A percentile compares a stretch with the other conserved stretches of the same genome.
Conservation (phyloP, 257 asterid genomes). For the Przewalskia tangutica region DNA sequence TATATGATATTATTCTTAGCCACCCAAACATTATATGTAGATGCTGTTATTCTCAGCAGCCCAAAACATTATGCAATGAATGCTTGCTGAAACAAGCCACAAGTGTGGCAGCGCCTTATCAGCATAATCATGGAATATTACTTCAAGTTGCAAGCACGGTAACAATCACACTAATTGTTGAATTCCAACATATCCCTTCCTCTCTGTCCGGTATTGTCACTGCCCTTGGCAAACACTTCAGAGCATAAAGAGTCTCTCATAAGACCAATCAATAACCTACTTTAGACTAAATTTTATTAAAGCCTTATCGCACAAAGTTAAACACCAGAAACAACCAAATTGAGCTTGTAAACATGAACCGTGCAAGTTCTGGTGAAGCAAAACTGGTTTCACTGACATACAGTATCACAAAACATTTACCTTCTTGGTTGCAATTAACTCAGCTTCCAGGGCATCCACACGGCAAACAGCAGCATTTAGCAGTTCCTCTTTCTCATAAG, state of each 20-base stretch:
- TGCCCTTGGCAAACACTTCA: not conserved
- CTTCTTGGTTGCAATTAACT: conserved; percentile 78
- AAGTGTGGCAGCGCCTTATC: not conserved
- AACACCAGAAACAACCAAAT: not conserved
- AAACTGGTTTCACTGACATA: not conserved
- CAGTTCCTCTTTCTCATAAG: conserved; percentile 70
- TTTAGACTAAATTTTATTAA: not conserved
- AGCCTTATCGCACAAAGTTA: not conserved
- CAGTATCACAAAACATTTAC: conserved; percentile 15
- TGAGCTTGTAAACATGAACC: not conserved
- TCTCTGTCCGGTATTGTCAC: not conserved
- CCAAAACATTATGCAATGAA: not conserved
- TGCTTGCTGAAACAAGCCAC: not conserved
- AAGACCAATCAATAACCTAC: not conserved
- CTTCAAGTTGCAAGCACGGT: not conserved
- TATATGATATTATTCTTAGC: not conserved
- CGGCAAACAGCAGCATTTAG: conserved; percentile 79
- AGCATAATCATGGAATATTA: not conserved
- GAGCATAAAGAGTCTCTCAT: not conserved
- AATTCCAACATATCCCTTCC: not conserved
- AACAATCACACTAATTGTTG: not conserved
- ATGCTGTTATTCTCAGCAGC: not conserved
- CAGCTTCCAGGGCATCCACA: conserved; percentile 82
- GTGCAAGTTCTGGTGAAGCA: not conserved
- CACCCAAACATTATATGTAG: not conserved